Evolutionary conservation across 345 rosid genomes (phyloP).

Genomic region (Leavenworthia alabamica): DNA sequence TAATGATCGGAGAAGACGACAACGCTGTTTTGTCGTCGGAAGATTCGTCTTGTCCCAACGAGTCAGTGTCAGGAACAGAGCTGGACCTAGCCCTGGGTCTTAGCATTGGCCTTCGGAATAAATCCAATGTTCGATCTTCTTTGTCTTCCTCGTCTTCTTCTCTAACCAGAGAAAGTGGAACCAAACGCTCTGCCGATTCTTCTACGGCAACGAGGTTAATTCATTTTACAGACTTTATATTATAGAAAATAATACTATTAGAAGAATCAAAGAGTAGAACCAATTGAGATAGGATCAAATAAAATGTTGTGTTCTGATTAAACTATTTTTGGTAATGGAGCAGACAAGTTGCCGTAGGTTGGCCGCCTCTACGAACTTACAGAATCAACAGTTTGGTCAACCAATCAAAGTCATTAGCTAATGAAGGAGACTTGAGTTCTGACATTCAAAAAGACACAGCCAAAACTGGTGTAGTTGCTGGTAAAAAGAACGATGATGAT

Average conservation of each 20-base stretch:
- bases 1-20: conserved; percentile 30
- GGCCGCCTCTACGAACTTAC: conserved; percentile 84
- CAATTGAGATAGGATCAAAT: neutral
- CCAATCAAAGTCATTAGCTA: conserved; percentile 50
- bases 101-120: conserved; percentile 22
- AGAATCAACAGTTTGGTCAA: conserved; percentile 76
- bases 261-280: neutral
- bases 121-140: conserved; percentile 21
- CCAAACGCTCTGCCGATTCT: conserved; percentile 64
- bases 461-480: conserved; percentile 16
- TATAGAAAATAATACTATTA: neutral
- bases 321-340: conserved; percentile 11
- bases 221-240: neutral
- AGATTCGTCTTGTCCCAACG: conserved; percentile 68
- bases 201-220: conserved; percentile 42
- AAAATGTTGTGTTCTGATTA: neutral
- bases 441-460: conserved; percentile 27
- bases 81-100: conserved; percentile 54
- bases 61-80: conserved; percentile 47
- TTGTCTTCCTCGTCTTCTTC: conserved; percentile 53
- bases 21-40: conserved; percentile 48
- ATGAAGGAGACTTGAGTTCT: conserved; percentile 38
- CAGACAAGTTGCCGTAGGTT: conserved; percentile 74
- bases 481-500: conserved; percentile 21
- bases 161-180: conserved; percentile 45